Conservation (phyloP, 2,329 filamentous ascomycete genomes). For the Aureobasidium sp. region DNA sequence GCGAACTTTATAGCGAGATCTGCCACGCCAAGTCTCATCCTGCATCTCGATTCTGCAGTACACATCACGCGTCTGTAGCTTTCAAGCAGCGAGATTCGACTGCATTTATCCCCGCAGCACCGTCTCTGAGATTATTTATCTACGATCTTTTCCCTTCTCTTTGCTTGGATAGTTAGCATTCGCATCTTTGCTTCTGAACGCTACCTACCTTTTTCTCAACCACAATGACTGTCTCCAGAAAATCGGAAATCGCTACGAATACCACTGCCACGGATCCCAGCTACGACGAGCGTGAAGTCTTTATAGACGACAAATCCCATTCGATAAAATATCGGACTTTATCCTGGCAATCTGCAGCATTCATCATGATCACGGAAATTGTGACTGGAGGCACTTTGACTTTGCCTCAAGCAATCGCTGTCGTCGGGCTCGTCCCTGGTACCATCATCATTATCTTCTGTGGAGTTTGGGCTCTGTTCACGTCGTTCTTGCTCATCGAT, state of each 20-base stretch:
- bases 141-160: background rate
- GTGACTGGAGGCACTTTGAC: conserved; percentile 50
- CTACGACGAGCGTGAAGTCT: conserved; percentile 33
- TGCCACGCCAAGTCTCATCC: conserved; percentile 3
- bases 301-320: conserved; percentile 34
- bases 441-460: conserved; percentile 47
- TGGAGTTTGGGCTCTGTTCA: conserved; percentile 47
- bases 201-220: background rate
- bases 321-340: conserved; percentile 50
- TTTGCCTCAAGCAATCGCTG: conserved; percentile 45
- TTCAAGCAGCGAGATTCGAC: background rate
- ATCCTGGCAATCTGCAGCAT: conserved; percentile 45
- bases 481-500: conserved; percentile 42
- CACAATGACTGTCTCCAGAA: background rate
- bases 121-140: background rate
- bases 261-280: background rate
- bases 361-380: conserved; percentile 52
- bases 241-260: background rate
- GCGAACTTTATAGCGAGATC: background rate
- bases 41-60: background rate
- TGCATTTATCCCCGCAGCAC: background rate
- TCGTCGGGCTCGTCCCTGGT: conserved; percentile 47
- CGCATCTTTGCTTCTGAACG: background rate
- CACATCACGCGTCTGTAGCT: background rate
- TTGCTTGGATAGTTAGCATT: background rate